These are phyloP conservation scores for Botrytis aclada DNA, from an alignment of 2,329 filamentous ascomycete genomes.

Conservation along the genomic window DNA sequence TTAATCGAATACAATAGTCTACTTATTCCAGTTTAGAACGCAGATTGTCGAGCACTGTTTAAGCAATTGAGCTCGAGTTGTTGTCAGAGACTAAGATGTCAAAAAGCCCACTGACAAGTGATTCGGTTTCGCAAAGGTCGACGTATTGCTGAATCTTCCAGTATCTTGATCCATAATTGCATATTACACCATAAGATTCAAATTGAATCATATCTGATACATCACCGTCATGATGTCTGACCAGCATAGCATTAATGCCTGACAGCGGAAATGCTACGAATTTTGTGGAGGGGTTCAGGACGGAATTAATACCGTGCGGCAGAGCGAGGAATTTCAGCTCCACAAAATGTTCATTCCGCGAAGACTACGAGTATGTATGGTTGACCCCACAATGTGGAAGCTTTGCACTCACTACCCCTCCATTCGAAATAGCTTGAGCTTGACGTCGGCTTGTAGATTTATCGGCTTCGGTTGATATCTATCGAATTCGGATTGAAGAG, in stretches of 20 bases:
- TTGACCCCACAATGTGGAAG: not conserved
- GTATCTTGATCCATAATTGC: not conserved
- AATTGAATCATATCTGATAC: not conserved
- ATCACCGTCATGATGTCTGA: not conserved
- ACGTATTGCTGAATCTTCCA: not conserved
- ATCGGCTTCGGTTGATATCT: not conserved
- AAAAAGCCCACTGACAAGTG: not conserved
- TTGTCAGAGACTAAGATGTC: not conserved
- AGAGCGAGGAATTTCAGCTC: not conserved
- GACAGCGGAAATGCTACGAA: not conserved
- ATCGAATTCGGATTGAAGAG: not conserved
- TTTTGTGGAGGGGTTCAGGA: not conserved
- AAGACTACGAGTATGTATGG: not conserved
- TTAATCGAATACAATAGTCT: not conserved
- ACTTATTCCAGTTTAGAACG: not conserved
- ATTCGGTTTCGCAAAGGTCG: not conserved
- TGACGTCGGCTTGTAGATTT: not conserved
- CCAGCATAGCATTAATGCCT: too few species aligned
- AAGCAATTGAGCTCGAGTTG: not conserved
- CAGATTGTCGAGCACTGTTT: not conserved
- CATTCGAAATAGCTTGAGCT: not conserved
- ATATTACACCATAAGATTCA: not conserved
- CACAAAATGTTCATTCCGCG: constrained; percentile 6
- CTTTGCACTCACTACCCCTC: not conserved
- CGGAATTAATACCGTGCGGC: constrained; percentile 10